Conservation (phyloP, 208 protist genomes). For the Acanthamoeba polyphaga region DNA sequence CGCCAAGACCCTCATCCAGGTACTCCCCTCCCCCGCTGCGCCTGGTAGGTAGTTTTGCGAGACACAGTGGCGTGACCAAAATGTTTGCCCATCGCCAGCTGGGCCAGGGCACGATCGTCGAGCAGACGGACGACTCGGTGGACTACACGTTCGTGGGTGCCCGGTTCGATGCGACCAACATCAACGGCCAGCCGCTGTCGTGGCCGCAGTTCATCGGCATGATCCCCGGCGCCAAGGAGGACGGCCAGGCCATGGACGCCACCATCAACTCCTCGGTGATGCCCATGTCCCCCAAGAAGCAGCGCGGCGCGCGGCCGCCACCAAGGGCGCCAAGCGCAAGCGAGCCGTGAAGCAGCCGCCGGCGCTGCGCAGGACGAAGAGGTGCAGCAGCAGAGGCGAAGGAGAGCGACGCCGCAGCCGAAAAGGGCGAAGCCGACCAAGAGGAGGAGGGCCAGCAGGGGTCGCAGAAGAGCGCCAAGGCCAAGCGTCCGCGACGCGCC, state of each 20-base stretch:
- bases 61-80: not conserved
- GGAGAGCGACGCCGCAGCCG: not conserved
- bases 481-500: not conserved
- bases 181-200: conserved; percentile 9
- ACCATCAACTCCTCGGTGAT: conserved; percentile 24
- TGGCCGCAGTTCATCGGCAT: conserved; percentile 57
- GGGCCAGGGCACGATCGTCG: not conserved
- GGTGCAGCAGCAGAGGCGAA: not conserved
- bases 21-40: not conserved
- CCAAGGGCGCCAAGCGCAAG: not conserved
- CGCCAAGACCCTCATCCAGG: conserved; percentile 40
- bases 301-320: not conserved
- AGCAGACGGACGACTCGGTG: not conserved
- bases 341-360: not conserved
- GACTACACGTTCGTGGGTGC: conserved; percentile 56
- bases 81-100: not conserved
- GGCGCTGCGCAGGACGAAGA: not conserved
- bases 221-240: conserved; percentile 11
- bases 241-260: not conserved
- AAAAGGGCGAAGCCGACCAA: not conserved
- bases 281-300: not conserved
- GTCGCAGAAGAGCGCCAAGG: not conserved
- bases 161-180: conserved; percentile 24
- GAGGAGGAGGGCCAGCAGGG: not conserved
- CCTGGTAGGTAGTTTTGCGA: too few species aligned